phyloP scores from a whole-genome alignment of 306 rosid species.

The Glycine latifolia region DNA sequence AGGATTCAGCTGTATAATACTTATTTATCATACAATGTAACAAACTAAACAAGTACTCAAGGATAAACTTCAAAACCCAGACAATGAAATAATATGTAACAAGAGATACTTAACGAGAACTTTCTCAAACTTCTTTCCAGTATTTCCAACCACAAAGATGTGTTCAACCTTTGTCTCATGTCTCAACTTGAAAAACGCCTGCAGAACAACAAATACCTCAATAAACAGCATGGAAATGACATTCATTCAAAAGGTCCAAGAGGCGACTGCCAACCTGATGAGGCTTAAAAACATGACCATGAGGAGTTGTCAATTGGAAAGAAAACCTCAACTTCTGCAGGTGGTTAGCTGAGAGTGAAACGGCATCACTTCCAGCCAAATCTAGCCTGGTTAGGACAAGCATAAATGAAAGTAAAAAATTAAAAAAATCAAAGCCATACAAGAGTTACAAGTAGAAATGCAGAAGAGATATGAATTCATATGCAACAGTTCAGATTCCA shows the following conservation, averaged over 20 bases:
- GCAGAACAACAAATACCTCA: conserved; percentile 52
- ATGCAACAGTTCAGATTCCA: conserved; percentile 22
- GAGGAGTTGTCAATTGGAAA: conserved; percentile 79
- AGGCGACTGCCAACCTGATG: conserved; percentile 78
- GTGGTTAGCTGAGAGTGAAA: conserved; percentile 89
- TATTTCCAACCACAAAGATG: conserved; percentile 76
- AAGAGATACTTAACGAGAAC: conserved; percentile 78
- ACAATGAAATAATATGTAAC: conserved; percentile 14
- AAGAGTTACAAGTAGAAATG: conserved; percentile 25
- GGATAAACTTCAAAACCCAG: conserved; percentile 17
- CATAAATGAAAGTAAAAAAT: conserved; percentile 34
- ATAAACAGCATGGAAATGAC: conserved; percentile 46
- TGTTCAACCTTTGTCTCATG: conserved; percentile 90
- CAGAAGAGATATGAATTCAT: not conserved
- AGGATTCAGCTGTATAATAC: not conserved
- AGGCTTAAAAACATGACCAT: conserved; percentile 76
- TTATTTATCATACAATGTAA: not conserved
- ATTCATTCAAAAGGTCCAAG: conserved; percentile 40
- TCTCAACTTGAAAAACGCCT: conserved; percentile 88
- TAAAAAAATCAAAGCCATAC: conserved; percentile 33
- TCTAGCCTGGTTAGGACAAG: conserved; percentile 67
- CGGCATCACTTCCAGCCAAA: conserved; percentile 67
- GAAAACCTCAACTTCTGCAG: conserved; percentile 86
- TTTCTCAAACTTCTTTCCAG: conserved; percentile 83
- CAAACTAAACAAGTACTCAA: not conserved